Evolutionary conservation across 257 asterid species (phyloP), one percentile per base, ranked within the genome.

Genomic region (Plectranthus barbatus): DNA sequence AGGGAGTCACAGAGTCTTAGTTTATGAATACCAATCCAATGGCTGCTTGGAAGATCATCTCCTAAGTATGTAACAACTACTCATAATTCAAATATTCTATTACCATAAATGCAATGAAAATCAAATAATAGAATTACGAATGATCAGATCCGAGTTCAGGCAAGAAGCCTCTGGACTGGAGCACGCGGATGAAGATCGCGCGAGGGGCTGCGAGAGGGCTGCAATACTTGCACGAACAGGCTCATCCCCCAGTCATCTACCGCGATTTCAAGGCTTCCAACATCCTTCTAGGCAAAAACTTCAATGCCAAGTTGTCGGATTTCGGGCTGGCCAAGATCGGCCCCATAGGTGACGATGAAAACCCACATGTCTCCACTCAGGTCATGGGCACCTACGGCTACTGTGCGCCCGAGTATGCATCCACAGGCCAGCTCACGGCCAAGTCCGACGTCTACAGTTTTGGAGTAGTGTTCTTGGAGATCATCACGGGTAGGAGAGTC

Each of bases 341-440:
- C 4, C 84, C 88, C 8, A 37, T 76, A 0, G 82, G 74, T 0
- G 88, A 64, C 0, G 31, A 5, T 26, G 31, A 69, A 60, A 1
- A 26, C 65, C 5, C 76, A 59, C 19, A n/a, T n/a, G 77, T 79
- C 3, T 72, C 84, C 4, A 77, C 86, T 1, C 60, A 79, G 62
- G 84, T 84, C 24, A 79, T 84, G 86, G 91, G 91, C 33, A 81
- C 91, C 1, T 84, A 72, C 6, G 91, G 91, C 1, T 84, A 84
- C 7, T 84, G 91, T 20, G 88, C 91, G 11, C 91, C 88, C 0
- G 91, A 84, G 68, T 81, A 81, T 39, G 86, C 79, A 3, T 45
- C 72, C 33, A 71, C 77, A 0, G 86, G 88, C 9, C 74, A 64
- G 33, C 39, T 84, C 41, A 77, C 77, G 0, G 48, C 82, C 4